Evolutionary conservation across 768 basidiomycete genomes (phyloP).

Genomic region (Chlorophyllum brunneum): DNA sequence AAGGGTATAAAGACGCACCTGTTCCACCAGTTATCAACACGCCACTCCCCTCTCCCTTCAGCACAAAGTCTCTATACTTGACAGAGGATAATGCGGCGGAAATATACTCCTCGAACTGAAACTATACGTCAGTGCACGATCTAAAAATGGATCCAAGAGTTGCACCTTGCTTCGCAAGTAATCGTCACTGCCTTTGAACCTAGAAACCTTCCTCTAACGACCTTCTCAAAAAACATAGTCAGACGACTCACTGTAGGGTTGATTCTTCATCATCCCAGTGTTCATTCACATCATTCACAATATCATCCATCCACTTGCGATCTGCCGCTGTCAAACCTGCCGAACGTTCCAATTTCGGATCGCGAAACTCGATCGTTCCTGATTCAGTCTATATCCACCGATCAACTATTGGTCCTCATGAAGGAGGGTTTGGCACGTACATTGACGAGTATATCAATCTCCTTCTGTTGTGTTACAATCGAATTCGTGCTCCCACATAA

Average conservation of each 20-base stretch:
- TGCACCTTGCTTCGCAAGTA: conserved; percentile 82
- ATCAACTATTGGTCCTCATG: background rate
- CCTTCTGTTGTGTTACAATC: conserved; percentile 90
- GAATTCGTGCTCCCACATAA: conserved; percentile 94
- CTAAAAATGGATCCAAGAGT: background rate
- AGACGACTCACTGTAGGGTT: conserved; percentile 59
- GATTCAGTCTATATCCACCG: conserved; percentile 70
- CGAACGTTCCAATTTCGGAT: conserved; percentile 74
- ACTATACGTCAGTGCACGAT: background rate
- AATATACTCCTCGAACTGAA: conserved; percentile 91
- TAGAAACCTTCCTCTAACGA: conserved; percentile 23
- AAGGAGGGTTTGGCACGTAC: conserved; percentile 34
- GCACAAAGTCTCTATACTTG: conserved; percentile 84
- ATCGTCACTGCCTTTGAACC: conserved; percentile 95
- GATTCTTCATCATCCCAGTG: conserved; percentile 65
- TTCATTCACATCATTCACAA: conserved; percentile 82
- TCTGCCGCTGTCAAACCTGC: conserved; percentile 87
- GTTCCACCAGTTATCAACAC: conserved; percentile 67
- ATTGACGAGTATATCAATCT: conserved; percentile 88
- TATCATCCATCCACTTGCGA: conserved; percentile 97
- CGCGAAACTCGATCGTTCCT: conserved; percentile 80
- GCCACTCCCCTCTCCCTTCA: conserved; percentile 59
- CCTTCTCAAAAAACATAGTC: background rate
- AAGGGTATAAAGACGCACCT: conserved; percentile 27
- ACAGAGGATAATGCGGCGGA: conserved; percentile 83